These are phyloP conservation scores for Galeopsis tetrahit DNA, from an alignment of 257 asterid genomes.

Conservation along the genomic window DNA sequence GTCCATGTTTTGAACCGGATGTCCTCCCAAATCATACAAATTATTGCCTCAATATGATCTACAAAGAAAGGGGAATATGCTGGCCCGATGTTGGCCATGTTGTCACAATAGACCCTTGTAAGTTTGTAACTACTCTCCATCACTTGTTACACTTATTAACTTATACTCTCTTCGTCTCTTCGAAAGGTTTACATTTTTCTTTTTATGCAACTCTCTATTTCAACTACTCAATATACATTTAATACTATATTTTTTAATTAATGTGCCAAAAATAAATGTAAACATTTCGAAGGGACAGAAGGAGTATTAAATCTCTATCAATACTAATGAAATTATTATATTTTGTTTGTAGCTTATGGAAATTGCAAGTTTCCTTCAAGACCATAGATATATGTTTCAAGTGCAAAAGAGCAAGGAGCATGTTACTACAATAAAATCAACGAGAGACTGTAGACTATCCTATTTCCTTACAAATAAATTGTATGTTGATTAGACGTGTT, in stretches of 20 bases:
- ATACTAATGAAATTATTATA: not conserved
- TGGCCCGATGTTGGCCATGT: not conserved
- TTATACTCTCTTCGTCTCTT: too few species aligned
- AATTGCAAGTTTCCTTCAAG: not conserved
- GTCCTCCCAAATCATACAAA: not conserved
- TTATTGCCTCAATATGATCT: not conserved
- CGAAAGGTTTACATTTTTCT: not conserved
- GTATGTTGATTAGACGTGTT: not conserved
- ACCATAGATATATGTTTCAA: not conserved
- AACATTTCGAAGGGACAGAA: too few species aligned
- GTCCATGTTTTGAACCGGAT: constrained; percentile 7
- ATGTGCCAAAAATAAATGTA: too few species aligned
- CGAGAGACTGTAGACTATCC: not conserved
- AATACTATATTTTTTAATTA: too few species aligned
- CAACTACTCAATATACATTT: too few species aligned
- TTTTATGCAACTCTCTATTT: not conserved
- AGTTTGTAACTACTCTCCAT: not conserved
- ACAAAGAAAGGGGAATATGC: not conserved
- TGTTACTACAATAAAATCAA: not conserved
- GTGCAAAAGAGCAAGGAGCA: not conserved
- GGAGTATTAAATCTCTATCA: not conserved
- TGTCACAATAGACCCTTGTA: not conserved
- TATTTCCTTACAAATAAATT: not conserved
- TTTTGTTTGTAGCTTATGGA: constrained; percentile 11
- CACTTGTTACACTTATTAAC: too few species aligned